phyloP scores from a whole-genome alignment of 345 rosid species.

The Microthlaspi erraticum region DNA sequence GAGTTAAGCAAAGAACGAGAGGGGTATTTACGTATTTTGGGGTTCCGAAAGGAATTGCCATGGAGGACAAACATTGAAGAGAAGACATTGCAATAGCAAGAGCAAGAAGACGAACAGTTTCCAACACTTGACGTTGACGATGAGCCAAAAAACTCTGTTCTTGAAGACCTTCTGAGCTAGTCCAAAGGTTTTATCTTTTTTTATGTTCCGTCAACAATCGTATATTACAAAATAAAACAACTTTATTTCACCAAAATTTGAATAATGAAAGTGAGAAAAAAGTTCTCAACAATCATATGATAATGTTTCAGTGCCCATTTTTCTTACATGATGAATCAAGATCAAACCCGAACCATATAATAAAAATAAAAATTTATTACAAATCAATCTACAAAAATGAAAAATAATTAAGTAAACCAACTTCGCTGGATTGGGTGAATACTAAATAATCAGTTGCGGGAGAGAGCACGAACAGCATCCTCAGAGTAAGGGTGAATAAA shows the following conservation, averaged over 20 bases:
- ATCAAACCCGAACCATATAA: slow-evolving; percentile 30
- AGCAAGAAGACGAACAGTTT: slow-evolving; percentile 9
- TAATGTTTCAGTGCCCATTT: neutral
- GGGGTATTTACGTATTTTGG: slow-evolving; percentile 37
- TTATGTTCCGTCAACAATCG: too few relatives aligned
- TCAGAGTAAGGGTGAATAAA: slow-evolving; percentile 64
- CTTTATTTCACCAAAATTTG: slow-evolving; percentile 21
- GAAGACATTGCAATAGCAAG: slow-evolving; percentile 38
- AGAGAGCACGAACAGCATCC: slow-evolving; percentile 20
- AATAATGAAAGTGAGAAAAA: neutral
- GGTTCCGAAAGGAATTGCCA: neutral
- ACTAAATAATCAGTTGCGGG: slow-evolving; percentile 27
- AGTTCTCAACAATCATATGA: neutral
- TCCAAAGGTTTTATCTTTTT: slow-evolving; percentile 4
- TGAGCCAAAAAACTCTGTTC: slow-evolving; percentile 12
- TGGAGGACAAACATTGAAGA: slow-evolving; percentile 28
- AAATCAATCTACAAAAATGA: neutral
- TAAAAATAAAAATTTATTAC: neutral
- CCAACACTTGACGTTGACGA: slow-evolving; percentile 2
- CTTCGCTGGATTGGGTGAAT: neutral
- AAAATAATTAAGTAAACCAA: neutral
- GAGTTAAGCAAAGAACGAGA: neutral
- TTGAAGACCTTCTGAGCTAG: neutral
- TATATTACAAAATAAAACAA: neutral
- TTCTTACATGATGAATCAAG: slow-evolving; percentile 11